phyloP scores from a whole-genome alignment of 441 rosid genomes.

The Brassica balearica region DNA sequence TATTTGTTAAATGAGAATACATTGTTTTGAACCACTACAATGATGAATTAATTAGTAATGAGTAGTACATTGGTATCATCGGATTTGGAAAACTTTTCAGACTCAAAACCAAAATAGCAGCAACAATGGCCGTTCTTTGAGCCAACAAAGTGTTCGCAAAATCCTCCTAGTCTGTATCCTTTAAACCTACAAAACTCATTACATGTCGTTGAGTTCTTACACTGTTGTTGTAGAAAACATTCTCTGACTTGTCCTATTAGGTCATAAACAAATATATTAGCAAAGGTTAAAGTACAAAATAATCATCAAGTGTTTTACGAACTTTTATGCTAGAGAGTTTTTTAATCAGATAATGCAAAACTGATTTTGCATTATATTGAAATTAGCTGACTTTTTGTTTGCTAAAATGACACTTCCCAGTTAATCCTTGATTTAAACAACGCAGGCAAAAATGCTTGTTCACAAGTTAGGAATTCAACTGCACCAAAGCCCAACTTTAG shows the following conservation, averaged over 20 bases:
- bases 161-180: slow-evolving; percentile 5
- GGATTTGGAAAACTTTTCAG: slow-evolving; percentile 7
- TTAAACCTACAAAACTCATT: slow-evolving; percentile 12
- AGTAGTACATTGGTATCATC: not conserved
- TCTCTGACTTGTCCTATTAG: slow-evolving; percentile 3
- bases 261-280: slow-evolving; percentile 7
- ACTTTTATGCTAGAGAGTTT: not conserved
- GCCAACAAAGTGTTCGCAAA: slow-evolving; percentile 17
- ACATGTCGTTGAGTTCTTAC: slow-evolving; percentile 14
- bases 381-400: not conserved
- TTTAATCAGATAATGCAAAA: not conserved
- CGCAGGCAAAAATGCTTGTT: too few relatives aligned
- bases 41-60: not conserved
- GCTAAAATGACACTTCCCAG: too few relatives aligned
- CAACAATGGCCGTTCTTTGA: slow-evolving; percentile 15
- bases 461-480: not conserved
- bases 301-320: not conserved
- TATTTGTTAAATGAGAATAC: not conserved
- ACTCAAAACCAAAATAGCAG: slow-evolving; percentile 1
- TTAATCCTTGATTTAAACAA: too few relatives aligned
- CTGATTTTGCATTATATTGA: not conserved
- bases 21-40: not conserved
- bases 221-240: not conserved
- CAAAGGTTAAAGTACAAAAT: not conserved
- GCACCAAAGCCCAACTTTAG: not conserved